Base-by-base conservation (phyloP, 1,284 basidiomycete genomes). In the Tylopilus sp. region DNA sequence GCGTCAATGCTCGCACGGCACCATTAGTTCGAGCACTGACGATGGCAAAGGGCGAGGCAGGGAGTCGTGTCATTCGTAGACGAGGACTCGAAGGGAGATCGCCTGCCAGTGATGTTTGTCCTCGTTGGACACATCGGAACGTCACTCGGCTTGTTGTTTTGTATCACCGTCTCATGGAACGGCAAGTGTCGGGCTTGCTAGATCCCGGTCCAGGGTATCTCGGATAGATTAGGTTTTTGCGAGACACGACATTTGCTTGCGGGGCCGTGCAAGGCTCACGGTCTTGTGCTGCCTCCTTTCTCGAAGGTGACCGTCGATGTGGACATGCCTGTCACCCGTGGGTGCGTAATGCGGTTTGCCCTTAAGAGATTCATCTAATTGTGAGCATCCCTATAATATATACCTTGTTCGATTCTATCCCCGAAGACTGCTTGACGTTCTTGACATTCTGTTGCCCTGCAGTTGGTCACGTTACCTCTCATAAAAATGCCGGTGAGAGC, bases 1-100 rank as follows among this genome's bases (percentile, higher is more conserved):
- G 19, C 19, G 34, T 44, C 41, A 19, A 56, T 83, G 81, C 71
- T 81, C 48, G 74, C 71, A 2, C 74, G 78, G 64, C 74, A 74
- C 16, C 16, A 16, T 16, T 34, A 10, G n/a, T 34, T 10, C n/a
- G 33, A 34, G 33, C n/a, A n/a, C n/a, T 10, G 8, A 16, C n/a
- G 30, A 31, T 31, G 26, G 26, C 26, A 28, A 28, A 28, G 4
- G 26, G 26, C 4, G 11, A 28, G 26, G 26, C 9, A 28, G 26
- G 5, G 11, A 29, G 3, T 29, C 11, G 28, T 11, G 28, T 11
- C 28, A 12, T 11, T 29, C 28, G 11, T 4, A 12, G 28, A 29
- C 28, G 28, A 29, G 28, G 10, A 29, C 28, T 11, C 2, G 3
- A 1, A 29, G 8, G 26, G 8, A 2, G 9, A 10, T 28, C 26